Conservation (phyloP, 352 stramenopile species). For the Pythium vanterpoolii region DNA sequence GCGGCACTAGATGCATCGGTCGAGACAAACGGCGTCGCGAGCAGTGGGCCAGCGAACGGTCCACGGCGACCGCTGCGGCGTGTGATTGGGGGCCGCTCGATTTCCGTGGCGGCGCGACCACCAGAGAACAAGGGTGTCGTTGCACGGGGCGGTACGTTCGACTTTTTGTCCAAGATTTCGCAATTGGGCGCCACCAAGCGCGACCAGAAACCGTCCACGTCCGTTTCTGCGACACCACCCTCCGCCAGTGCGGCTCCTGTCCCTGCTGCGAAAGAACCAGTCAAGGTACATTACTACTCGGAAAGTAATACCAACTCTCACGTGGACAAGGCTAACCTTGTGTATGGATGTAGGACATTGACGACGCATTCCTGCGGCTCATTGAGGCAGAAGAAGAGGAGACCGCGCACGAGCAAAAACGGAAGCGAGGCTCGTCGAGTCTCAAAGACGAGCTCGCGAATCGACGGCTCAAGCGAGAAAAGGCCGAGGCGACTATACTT, state of each 20-base stretch:
- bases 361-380: conserved; percentile 71
- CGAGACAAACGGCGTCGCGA: background rate
- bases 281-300: conserved; percentile 23
- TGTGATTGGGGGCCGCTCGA: conserved; percentile 24
- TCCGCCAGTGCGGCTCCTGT: conserved; percentile 10
- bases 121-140: conserved; percentile 61
- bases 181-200: conserved; percentile 29
- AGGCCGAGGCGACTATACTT: conserved; percentile 21
- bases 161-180: conserved; percentile 84
- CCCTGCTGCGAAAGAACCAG: conserved; percentile 21
- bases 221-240: conserved; percentile 1
- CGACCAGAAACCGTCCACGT: conserved; percentile 14
- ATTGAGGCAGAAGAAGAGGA: conserved; percentile 78
- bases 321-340: too few species aligned
- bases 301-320: too few species aligned
- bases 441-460: conserved; percentile 43
- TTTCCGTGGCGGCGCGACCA: conserved; percentile 11
- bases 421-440: conserved; percentile 48
- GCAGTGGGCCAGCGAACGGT: conserved; percentile 20
- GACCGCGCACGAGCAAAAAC: conserved; percentile 40
- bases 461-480: conserved; percentile 34
- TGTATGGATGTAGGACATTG: conserved; percentile 44
- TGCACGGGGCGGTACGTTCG: conserved; percentile 74
- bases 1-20: background rate
- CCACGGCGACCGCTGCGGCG: conserved; percentile 25